These are phyloP conservation scores for Lactifluus pinguis DNA, from an alignment of 768 basidiomycete species.

Conservation along the genomic window DNA sequence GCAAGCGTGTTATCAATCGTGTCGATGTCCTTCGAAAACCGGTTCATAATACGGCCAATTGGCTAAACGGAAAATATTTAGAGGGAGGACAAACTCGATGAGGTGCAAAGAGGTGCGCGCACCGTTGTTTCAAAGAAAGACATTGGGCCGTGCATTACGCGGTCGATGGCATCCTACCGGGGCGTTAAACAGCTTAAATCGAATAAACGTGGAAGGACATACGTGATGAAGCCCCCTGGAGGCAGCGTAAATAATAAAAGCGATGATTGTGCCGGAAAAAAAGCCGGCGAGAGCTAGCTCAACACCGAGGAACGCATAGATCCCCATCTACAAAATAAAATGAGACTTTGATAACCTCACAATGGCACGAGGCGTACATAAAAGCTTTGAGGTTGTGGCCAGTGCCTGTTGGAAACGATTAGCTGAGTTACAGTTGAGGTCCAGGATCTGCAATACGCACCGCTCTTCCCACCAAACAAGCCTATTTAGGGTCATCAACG, in stretches of 20 bases:
- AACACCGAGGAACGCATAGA: constrained; percentile 68
- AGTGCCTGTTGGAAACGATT: constrained; percentile 34
- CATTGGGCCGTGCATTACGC: constrained; percentile 81
- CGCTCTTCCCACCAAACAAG: constrained; percentile 80
- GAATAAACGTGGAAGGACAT: constrained; percentile 9
- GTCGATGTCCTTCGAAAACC: constrained; percentile 82
- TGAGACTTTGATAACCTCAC: background rate
- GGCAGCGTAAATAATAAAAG: constrained; percentile 67
- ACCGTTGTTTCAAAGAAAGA: constrained; percentile 85
- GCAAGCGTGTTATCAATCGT: constrained; percentile 70
- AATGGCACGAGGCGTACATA: constrained; percentile 44
- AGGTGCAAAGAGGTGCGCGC: constrained; percentile 15
- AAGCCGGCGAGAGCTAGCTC: constrained; percentile 61
- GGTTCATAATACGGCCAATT: constrained; percentile 82
- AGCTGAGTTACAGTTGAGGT: constrained; percentile 3
- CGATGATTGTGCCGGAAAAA: constrained; percentile 55
- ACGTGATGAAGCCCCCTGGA: constrained; percentile 60
- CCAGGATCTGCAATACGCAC: constrained; percentile 26
- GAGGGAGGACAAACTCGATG: constrained; percentile 3
- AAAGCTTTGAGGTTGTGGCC: constrained; percentile 50
- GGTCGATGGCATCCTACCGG: constrained; percentile 46
- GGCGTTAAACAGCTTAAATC: background rate
- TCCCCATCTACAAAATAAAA: constrained; percentile 52
- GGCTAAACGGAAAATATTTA: constrained; percentile 36
- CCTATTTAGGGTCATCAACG: constrained; percentile 29